Evolutionary conservation across 805 yeast species (phyloP), one percentile per base, ranked within the genome.

Genomic region (Barnettozyma wickerhamii): DNA sequence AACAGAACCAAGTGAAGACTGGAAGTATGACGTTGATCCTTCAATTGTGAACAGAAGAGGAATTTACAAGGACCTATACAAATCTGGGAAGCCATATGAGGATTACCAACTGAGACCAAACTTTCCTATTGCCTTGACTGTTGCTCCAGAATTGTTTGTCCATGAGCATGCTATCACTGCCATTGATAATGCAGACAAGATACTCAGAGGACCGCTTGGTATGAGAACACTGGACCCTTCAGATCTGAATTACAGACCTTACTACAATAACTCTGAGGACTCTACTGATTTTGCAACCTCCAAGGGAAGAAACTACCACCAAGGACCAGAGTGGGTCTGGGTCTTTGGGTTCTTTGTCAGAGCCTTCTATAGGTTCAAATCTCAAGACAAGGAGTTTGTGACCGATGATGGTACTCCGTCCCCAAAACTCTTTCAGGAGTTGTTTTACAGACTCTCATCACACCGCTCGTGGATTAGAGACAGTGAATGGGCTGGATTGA

Each of bases 321-420:
- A 91, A 65, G 99, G 99, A 2, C 99, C 99, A 3, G 99, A 93
- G 59, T 91, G 99, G 99, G 84, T 86, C 26, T 91, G 97, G 97
- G 75, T 80, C 43, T 71, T 74, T 19, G 99, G 99, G 3, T 89
- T 79, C 61, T 91, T 88, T 58, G 64, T 93, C 50, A 75, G 97
- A 48, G 95, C 98, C 0, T 79, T 71, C 53, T 66, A 76, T 29
- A 60, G 65, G 34, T 77, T 83, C 56, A 78, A 80, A 51, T 60
- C 69, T 35, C 56, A 63, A 5, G 64, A 64, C 26, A 63, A 66
- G 1, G 53, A 56, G 12, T 64, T 72, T 47, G 53, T 62, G 40
- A 55, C 59, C 43, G 54, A 53, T 1, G 47, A 48, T 31, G 48
- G 52, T 10, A 50, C 60, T 24, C 77, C 81, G 5, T 66, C 80